These are phyloP conservation scores for Malus fusca DNA, from an alignment of 306 rosid genomes.

Conservation along the genomic window DNA sequence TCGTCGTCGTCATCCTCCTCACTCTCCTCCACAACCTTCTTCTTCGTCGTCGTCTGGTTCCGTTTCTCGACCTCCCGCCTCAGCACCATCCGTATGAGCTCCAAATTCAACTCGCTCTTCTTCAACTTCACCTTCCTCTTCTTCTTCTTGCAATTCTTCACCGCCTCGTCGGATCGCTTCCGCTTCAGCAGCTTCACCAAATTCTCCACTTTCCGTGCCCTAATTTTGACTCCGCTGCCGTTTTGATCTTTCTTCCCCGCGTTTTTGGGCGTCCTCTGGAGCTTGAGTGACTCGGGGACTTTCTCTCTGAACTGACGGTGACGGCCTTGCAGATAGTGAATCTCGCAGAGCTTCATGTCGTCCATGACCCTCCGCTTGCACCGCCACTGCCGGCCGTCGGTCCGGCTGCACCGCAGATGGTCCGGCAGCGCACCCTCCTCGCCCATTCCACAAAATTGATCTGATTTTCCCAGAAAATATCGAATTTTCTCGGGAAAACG, in stretches of 20 bases:
- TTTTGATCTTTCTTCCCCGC: constrained; percentile 25
- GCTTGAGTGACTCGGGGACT: constrained; percentile 84
- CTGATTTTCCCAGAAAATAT: constrained; percentile 24
- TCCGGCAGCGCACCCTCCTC: constrained; percentile 55
- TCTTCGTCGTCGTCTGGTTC: constrained; percentile 20
- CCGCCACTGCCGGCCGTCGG: constrained; percentile 95
- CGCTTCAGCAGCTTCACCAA: constrained; percentile 42
- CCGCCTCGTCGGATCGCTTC: constrained; percentile 40
- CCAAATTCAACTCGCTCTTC: constrained; percentile 59
- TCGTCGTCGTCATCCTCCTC: constrained; percentile 40
- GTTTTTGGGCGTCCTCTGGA: constrained; percentile 46
- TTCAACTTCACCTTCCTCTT: constrained; percentile 37
- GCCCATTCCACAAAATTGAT: constrained; percentile 25
- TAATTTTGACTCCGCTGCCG: constrained; percentile 41
- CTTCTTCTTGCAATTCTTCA: constrained; percentile 4
- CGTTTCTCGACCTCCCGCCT: constrained; percentile 76
- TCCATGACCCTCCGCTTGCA: constrained; percentile 76
- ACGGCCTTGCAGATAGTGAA: constrained; percentile 79
- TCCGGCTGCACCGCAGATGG: constrained; percentile 75
- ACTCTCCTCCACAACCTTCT: constrained; percentile 27
- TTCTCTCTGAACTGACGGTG: constrained; percentile 73
- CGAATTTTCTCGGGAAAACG: constrained; percentile 2
- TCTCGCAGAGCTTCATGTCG: constrained; percentile 80
- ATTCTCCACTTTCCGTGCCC: constrained; percentile 41
- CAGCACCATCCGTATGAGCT: constrained; percentile 80